Base-by-base conservation (phyloP, 768 basidiomycete genomes). In the Inosperma sp. region DNA sequence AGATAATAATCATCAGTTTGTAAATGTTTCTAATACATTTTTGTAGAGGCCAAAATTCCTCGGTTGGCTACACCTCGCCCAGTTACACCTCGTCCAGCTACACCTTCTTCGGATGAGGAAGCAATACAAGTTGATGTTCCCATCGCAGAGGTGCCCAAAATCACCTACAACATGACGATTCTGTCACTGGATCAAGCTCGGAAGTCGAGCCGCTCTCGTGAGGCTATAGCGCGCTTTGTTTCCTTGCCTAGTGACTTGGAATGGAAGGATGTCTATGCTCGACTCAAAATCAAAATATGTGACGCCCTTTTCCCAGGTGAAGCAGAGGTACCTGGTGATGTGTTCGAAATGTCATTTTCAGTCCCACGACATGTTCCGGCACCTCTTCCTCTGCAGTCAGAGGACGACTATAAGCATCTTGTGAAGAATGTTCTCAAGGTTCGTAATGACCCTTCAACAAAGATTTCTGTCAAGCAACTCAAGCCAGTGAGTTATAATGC, bases 161-260 rank as follows among this genome's bases (percentile, higher is more conserved):
- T 47, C 30, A 47, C 45, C 26, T 47, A 47, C n/a, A 30, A 34
- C 13, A 17, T 47, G 13, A 22, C n/a, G 8, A 47, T 47, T 23
- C 29, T 47, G 10, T 30, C n/a, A 13, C 29, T 47, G n/a, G 45
- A 16, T 17, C 13, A 47, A 19, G 13, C 13, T 29, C 13, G 4
- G 17, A 47, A 47, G 21, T 7, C 45, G 4, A 10, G 13, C 10
- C 12, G 14, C 16, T 8, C 19, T 13, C n/a, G 12, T 9, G 30
- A 47, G 14, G 8, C 45, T 22, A 22, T 8, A 3, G 31, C 45
- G 9, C 45, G 4, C 26, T 29, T 47, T 30, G 27, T 47, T 34
- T 16, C n/a, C 5, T 17, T 47, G 21, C n/a, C 45, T 9, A 34
- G n/a, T 23, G 19, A 47, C 23, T 16, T 47, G n/a, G 45, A 16